Evolutionary conservation across 164 flowering plant genomes (phyloP).

Genomic region (Akebia trifoliata): DNA sequence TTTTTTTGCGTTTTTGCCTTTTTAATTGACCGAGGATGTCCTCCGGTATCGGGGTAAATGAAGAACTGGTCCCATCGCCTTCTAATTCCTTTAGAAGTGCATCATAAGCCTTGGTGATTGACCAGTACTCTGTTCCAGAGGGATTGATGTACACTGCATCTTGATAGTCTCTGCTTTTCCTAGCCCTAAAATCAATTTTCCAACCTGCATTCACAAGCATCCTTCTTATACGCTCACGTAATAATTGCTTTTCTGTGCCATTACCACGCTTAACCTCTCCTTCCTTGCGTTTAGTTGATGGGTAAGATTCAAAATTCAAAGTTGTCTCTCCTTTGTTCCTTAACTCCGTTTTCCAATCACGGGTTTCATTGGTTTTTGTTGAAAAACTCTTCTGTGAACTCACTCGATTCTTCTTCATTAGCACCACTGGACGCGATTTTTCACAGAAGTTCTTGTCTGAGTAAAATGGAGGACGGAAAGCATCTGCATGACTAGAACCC

Average conservation of each 20-base stretch:
- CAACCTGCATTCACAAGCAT: constrained; percentile 64
- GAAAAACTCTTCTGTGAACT: constrained; percentile 25
- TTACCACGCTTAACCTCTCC: constrained; percentile 17
- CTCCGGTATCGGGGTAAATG: constrained; percentile 52
- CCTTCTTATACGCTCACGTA: constrained; percentile 47
- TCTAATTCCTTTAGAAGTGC: constrained; percentile 40
- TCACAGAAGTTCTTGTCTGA: constrained; percentile 27
- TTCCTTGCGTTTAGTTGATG: constrained; percentile 25
- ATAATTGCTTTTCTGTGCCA: constrained; percentile 32
- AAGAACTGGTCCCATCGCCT: constrained; percentile 35
- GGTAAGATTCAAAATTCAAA: constrained; percentile 21
- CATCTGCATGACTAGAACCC: constrained; percentile 23
- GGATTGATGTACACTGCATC: constrained; percentile 76
- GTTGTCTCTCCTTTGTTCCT: constrained; percentile 25
- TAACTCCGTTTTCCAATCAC: constrained; percentile 25
- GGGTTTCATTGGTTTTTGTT: constrained; percentile 24
- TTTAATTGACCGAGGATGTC: constrained; percentile 64
- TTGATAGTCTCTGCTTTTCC: constrained; percentile 45
- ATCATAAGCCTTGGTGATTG: constrained; percentile 62
- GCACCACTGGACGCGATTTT: constrained; percentile 23
- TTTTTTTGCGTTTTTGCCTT: constrained; percentile 65
- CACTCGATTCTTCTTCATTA: constrained; percentile 26
- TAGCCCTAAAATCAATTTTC: constrained; percentile 59
- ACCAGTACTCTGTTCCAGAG: constrained; percentile 64
- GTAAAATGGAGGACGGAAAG: constrained; percentile 18